These are phyloP conservation scores for Dioscorea dumetorum DNA, from an alignment of 106 monocot species.

Conservation along the genomic window DNA sequence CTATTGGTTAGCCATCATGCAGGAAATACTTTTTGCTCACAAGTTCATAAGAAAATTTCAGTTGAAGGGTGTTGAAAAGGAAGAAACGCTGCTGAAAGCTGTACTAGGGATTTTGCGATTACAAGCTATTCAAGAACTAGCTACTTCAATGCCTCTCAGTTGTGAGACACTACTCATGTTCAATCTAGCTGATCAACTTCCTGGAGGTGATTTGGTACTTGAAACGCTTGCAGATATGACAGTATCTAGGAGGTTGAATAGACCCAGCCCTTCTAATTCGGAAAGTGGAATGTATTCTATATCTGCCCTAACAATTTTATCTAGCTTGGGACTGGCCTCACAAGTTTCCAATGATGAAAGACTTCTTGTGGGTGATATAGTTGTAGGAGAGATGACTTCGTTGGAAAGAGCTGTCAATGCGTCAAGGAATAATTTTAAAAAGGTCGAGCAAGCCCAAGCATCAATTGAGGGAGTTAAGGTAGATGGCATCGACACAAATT, in stretches of 20 bases:
- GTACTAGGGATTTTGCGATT: constrained; percentile 75
- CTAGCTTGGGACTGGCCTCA: constrained; percentile 56
- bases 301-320: constrained; percentile 56
- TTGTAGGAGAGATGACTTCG: constrained; percentile 67
- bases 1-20: constrained; percentile 85
- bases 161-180: constrained; percentile 81
- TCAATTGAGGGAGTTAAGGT: constrained; percentile 86
- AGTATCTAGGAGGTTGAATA: constrained; percentile 32
- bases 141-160: constrained; percentile 27
- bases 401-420: constrained; percentile 67
- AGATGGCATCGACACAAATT: constrained; percentile 87
- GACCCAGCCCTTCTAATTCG: constrained; percentile 15
- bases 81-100: constrained; percentile 77
- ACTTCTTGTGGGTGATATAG: constrained; percentile 82
- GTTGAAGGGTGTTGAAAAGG: constrained; percentile 54
- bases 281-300: constrained; percentile 59
- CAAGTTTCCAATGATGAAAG: constrained; percentile 30
- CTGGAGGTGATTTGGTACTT: constrained; percentile 86
- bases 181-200: constrained; percentile 85
- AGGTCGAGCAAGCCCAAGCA: constrained; percentile 71
- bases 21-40: constrained; percentile 75
- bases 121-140: constrained; percentile 75
- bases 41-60: constrained; percentile 67
- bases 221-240: constrained; percentile 68
- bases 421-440: constrained; percentile 62